phyloP scores from a whole-genome alignment of 768 basidiomycete genomes.

The Leucocoprinus sp. region DNA sequence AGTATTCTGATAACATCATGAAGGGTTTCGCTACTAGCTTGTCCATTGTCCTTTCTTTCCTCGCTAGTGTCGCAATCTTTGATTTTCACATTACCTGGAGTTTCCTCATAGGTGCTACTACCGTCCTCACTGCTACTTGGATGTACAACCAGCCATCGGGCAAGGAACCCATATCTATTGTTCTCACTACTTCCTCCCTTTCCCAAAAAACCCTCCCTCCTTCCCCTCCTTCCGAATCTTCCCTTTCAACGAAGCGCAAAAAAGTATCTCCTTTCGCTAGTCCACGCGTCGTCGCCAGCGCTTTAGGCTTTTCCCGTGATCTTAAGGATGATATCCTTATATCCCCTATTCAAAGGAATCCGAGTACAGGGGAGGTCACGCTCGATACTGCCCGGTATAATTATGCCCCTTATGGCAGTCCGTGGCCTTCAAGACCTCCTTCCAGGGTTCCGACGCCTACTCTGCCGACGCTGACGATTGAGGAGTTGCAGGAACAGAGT shows the following conservation, averaged over 20 bases:
- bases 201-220: slow-evolving; percentile 31
- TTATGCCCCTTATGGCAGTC: slow-evolving; percentile 33
- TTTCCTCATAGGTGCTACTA: slow-evolving; percentile 79
- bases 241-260: slow-evolving; percentile 28
- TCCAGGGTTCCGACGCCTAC: slow-evolving; percentile 23
- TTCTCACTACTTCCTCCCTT: slow-evolving; percentile 14
- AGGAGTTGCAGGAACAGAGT: neutral
- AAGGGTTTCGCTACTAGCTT: slow-evolving; percentile 98
- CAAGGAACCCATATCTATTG: slow-evolving; percentile 22
- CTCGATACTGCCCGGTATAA: slow-evolving; percentile 29
- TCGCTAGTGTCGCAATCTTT: slow-evolving; percentile 88
- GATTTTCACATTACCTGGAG: slow-evolving; percentile 80
- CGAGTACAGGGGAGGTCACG: slow-evolving; percentile 17
- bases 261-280: slow-evolving; percentile 14
- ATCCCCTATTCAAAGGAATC: slow-evolving; percentile 8
- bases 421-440: slow-evolving; percentile 28
- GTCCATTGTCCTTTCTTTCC: slow-evolving; percentile 91
- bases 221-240: slow-evolving; percentile 35
- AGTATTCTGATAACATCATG: slow-evolving; percentile 90
- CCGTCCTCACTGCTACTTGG: slow-evolving; percentile 85
- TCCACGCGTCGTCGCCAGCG: slow-evolving; percentile 30
- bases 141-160: slow-evolving; percentile 81
- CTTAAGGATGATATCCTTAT: neutral
- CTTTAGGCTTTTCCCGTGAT: slow-evolving; percentile 29
- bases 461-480: neutral